Conservation (phyloP, 1,139 yeast species). For the Kodamaea plutei region DNA sequence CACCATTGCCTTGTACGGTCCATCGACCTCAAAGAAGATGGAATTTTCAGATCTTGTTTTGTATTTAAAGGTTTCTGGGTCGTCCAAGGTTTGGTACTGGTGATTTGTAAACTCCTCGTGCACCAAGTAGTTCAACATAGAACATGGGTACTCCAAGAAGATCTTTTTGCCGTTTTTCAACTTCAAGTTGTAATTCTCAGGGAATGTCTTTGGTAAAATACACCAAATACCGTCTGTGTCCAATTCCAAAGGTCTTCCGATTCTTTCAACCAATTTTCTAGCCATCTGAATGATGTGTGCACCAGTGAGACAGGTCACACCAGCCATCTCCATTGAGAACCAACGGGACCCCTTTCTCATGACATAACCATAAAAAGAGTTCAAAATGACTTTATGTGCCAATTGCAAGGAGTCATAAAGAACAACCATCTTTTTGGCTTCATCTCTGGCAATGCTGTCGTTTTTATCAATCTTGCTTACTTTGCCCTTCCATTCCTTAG, state of each 20-base stretch:
- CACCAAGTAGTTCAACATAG: constrained; percentile 91
- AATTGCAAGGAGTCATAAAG: constrained; percentile 91
- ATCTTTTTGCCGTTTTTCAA: constrained; percentile 75
- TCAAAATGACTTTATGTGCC: constrained; percentile 95
- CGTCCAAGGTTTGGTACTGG: constrained; percentile 85
- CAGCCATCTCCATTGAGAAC: constrained; percentile 99
- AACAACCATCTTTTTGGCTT: constrained; percentile 90
- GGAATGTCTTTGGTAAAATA: constrained; percentile 87
- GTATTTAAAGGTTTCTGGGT: constrained; percentile 64
- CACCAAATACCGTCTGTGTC: constrained; percentile 99
- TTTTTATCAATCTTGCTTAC: constrained; percentile 47
- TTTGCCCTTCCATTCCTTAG: constrained; percentile 92
- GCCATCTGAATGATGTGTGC: constrained; percentile 99
- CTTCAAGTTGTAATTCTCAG: constrained; percentile 76
- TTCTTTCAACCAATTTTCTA: constrained; percentile 81
- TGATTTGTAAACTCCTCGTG: constrained; percentile 89
- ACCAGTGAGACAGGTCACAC: constrained; percentile 96
- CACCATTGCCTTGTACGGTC: constrained; percentile 97
- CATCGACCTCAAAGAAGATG: constrained; percentile 97
- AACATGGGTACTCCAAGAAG: constrained; percentile 86
- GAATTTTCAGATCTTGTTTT: constrained; percentile 84
- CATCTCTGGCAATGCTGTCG: constrained; percentile 65
- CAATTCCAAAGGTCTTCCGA: constrained; percentile 92
- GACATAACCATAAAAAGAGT: constrained; percentile 96
- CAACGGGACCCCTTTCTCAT: constrained; percentile 99